phyloP scores from a whole-genome alignment of 345 rosid genomes.

The Raphanus raphanistrum region DNA sequence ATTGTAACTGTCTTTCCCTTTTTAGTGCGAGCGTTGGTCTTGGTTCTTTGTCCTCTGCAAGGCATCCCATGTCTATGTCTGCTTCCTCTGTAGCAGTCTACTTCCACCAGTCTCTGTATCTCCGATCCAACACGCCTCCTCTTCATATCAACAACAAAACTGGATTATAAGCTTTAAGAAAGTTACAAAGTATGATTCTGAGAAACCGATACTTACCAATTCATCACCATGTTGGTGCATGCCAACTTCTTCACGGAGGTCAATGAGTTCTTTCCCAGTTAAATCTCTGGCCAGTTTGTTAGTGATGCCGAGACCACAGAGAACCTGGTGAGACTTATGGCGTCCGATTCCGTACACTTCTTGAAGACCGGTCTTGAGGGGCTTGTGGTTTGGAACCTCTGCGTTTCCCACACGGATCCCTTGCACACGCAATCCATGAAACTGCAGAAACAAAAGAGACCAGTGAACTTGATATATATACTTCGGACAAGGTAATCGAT shows the following conservation, averaged over 20 bases:
- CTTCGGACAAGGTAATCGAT: not conserved
- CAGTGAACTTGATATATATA: too few relatives aligned
- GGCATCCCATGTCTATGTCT: conserved; percentile 56
- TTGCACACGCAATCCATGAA: conserved; percentile 46
- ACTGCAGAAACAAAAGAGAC: not conserved
- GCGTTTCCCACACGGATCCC: conserved; percentile 69
- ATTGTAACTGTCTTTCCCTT: conserved; percentile 44
- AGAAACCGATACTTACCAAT: conserved; percentile 43
- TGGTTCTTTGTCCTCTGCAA: conserved; percentile 61
- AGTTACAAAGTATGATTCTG: not conserved
- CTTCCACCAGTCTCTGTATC: conserved; percentile 52
- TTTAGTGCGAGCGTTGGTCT: conserved; percentile 52
- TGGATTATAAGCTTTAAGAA: not conserved
- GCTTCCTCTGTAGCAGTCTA: conserved; percentile 59
- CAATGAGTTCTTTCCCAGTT: conserved; percentile 63
- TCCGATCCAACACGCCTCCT: conserved; percentile 52
- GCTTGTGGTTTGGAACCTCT: conserved; percentile 64
- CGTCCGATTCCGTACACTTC: conserved; percentile 73
- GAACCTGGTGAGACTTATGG: conserved; percentile 63
- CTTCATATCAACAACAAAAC: conserved; percentile 13
- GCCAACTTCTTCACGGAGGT: conserved; percentile 68
- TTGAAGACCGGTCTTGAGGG: conserved; percentile 59
- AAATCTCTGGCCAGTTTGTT: conserved; percentile 74
- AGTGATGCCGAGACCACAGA: conserved; percentile 54
- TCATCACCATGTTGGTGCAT: conserved; percentile 63